Evolutionary conservation across 345 rosid species (phyloP), one percentile per base, ranked within the genome.

Genomic region (Sisymbrium altissimum): DNA sequence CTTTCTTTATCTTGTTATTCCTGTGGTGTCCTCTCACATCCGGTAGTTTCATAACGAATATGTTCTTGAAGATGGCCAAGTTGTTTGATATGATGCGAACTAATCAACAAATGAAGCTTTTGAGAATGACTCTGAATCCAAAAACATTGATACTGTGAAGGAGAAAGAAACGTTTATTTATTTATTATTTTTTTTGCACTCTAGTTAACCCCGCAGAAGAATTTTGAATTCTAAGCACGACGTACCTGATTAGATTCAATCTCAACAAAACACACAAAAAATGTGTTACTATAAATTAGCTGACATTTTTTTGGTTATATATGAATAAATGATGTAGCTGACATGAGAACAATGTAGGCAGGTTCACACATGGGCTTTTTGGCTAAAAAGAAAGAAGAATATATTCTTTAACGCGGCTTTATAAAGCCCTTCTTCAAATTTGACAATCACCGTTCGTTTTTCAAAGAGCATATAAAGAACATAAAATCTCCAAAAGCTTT

Each of bases 11-110:
- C 58, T 71, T 12, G 53, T 66, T 69, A 76, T 76, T 76, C 79
- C 59, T 75, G 39, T 53, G 75, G 74, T 76, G 79, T 76, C 79
- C 57, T 76, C 32, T 76, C 70, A 62, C 74, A 62, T 69, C 79
- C 49, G 7, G 11, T 61, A 12, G 79, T 53, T 69, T 54, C 75
- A 61, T 53, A 43, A 62, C 58, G 79, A 76, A 69, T 76, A 53
- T 68, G 50, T 75, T 75, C 74, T 68, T 68, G 25, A 40, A 4
- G 30, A 32, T 40, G 62, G 53, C 27, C 73, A 75, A 67, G 63
- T 67, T 67, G 73, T 38, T 49, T 68, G 30, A 67, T 40, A 48
- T 46, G 67, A 66, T 52, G 35, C 29, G 15, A 9, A 36, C 60
- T 5, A 40, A 48, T 36, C 67, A 65, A 44, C 27, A 44, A 45